Conservation (phyloP, 192 early-diverging fungal genomes). For the Podila epicladia region DNA sequence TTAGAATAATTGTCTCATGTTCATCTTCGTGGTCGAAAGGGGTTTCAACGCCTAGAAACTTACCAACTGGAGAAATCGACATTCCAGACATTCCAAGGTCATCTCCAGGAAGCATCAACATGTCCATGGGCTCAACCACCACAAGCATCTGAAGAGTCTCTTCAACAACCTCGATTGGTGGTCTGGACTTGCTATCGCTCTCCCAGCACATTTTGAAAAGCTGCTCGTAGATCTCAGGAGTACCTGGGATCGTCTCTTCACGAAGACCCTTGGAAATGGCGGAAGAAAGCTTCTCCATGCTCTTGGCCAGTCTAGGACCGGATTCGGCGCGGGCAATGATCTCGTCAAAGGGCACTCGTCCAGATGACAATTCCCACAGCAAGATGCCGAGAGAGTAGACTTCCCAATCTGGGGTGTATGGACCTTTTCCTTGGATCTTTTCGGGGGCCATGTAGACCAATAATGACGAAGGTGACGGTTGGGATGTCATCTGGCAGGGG, state of each 20-base stretch:
- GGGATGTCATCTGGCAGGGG: constrained; percentile 43
- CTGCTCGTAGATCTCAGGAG: constrained; percentile 49
- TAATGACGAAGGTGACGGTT: constrained; percentile 14
- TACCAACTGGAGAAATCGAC: constrained; percentile 41
- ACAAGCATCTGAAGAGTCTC: constrained; percentile 49
- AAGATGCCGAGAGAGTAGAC: constrained; percentile 41
- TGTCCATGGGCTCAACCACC: constrained; percentile 50
- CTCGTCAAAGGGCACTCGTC: constrained; percentile 43
- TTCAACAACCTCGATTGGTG: constrained; percentile 44
- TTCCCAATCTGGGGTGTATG: constrained; percentile 36
- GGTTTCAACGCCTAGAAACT: background rate
- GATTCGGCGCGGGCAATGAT: constrained; percentile 46
- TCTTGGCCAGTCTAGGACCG: constrained; percentile 35
- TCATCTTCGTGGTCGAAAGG: too few relatives aligned
- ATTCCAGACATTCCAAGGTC: constrained; percentile 29
- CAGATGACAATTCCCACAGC: constrained; percentile 46
- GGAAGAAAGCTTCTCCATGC: constrained; percentile 33
- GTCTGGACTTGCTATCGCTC: constrained; percentile 23
- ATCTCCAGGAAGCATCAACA: constrained; percentile 49
- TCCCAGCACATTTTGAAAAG: constrained; percentile 53
- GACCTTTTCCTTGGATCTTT: constrained; percentile 9
- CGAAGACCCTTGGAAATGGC: constrained; percentile 45
- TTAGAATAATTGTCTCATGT: background rate
- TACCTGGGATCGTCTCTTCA: constrained; percentile 34
- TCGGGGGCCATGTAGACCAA: constrained; percentile 46